phyloP scores from a whole-genome alignment of 768 basidiomycete species.

The Psilocybe cubensis region DNA sequence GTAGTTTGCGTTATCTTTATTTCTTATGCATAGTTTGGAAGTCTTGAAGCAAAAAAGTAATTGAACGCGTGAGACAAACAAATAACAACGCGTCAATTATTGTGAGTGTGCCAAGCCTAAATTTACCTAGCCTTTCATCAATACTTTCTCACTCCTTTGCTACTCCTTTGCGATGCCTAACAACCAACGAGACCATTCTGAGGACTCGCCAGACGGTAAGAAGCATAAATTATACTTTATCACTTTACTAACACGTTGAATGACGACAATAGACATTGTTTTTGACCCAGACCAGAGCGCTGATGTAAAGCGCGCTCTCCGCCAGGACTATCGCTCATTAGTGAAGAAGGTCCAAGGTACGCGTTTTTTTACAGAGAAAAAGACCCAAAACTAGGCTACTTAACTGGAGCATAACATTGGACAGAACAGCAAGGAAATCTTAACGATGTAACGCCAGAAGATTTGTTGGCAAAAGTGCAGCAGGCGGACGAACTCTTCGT shows the following conservation, averaged over 20 bases:
- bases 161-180: constrained; percentile 37
- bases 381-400: not conserved
- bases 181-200: constrained; percentile 28
- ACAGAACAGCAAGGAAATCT: constrained; percentile 53
- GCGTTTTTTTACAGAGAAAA: constrained; percentile 14
- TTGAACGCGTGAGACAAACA: constrained; percentile 34
- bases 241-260: not conserved
- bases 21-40: not conserved
- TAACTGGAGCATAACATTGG: not conserved
- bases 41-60: not conserved
- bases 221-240: not conserved
- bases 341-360: constrained; percentile 67
- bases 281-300: constrained; percentile 89
- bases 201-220: constrained; percentile 20
- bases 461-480: constrained; percentile 58
- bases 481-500: constrained; percentile 64
- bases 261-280: constrained; percentile 35
- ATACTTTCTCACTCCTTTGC: not conserved
- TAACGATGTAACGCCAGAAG: constrained; percentile 58
- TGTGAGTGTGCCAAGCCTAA: not conserved
- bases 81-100: constrained; percentile 37
- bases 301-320: constrained; percentile 73
- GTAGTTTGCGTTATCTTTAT: not conserved
- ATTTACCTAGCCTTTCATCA: not conserved
- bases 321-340: constrained; percentile 73